Conservation (phyloP, 2,329 filamentous ascomycete species). For the Diplodia seriata region DNA sequence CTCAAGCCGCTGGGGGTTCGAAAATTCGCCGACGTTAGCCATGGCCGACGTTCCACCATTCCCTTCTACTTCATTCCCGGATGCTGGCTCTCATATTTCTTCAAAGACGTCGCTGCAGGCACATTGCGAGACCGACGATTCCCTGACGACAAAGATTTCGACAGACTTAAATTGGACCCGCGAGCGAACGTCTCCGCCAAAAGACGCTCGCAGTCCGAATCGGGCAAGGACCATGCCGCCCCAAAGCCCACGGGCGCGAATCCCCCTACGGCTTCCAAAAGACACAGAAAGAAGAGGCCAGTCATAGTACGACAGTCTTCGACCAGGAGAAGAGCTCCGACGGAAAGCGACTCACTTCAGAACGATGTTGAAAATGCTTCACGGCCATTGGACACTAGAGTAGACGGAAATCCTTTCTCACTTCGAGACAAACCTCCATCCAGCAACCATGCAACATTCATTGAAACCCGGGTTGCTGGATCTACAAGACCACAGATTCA, state of each 20-base stretch:
- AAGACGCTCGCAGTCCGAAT: slow-evolving; percentile 50
- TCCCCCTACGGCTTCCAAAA: slow-evolving; percentile 16
- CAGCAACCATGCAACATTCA: slow-evolving; percentile 40
- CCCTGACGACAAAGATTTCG: background rate
- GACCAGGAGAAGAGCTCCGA: background rate
- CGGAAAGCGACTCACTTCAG: slow-evolving; percentile 12
- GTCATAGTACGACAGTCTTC: slow-evolving; percentile 4
- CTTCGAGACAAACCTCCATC: slow-evolving; percentile 36
- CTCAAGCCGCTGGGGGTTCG: background rate
- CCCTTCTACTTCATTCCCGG: background rate
- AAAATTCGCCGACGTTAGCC: background rate
- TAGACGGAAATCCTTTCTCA: slow-evolving; percentile 41
- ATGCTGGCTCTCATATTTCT: too few species aligned
- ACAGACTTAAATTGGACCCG: slow-evolving; percentile 14
- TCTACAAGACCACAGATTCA: slow-evolving; percentile 39
- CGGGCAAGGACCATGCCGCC: slow-evolving; percentile 40
- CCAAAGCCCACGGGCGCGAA: slow-evolving; percentile 3
- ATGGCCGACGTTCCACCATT: too few species aligned
- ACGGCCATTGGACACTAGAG: slow-evolving; percentile 39
- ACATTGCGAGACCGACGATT: background rate
- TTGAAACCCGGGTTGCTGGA: slow-evolving; percentile 40
- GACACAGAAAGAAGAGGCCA: slow-evolving; percentile 12
- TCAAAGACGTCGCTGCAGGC: too few species aligned
- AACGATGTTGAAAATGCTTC: background rate
- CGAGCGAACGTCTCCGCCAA: slow-evolving; percentile 59